These are phyloP conservation scores for Chamaecrista fasciculata DNA, from an alignment of 306 rosid genomes.

Conservation along the genomic window DNA sequence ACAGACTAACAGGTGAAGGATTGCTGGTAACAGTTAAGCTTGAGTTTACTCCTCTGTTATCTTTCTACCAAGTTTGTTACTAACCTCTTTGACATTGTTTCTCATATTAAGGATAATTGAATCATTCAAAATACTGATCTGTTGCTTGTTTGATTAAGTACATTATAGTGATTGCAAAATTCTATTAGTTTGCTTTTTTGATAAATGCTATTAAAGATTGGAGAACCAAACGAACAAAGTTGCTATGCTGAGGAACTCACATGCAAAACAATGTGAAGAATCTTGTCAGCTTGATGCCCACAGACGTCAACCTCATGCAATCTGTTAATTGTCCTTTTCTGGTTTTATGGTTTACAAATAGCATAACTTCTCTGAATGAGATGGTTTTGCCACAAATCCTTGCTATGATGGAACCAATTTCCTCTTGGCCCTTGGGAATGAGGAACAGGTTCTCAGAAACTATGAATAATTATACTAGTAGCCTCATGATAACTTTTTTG, in stretches of 20 bases:
- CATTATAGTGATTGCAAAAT: no score
- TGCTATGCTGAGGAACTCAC: constrained; percentile 61
- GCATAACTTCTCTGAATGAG: constrained; percentile 63
- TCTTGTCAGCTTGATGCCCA: constrained; percentile 77
- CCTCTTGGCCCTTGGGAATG: constrained; percentile 58
- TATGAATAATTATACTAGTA: constrained; percentile 57
- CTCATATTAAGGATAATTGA: no score
- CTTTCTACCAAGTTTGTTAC: constrained; percentile 5
- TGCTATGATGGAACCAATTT: constrained; percentile 56
- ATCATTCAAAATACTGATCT: background rate
- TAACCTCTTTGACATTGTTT: no score
- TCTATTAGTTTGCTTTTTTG: constrained; percentile 16
- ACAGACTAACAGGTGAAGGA: background rate
- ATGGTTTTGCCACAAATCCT: constrained; percentile 53
- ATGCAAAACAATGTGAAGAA: constrained; percentile 81
- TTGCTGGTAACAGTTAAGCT: constrained; percentile 9
- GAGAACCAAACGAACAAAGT: constrained; percentile 82
- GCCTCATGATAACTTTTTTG: constrained; percentile 69
- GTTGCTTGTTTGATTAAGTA: constrained; percentile 13
- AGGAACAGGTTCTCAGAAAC: constrained; percentile 69
- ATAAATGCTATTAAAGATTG: constrained; percentile 74
- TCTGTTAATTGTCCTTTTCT: constrained; percentile 57
- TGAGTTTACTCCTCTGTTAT: background rate
- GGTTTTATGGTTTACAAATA: constrained; percentile 72
- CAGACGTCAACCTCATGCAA: constrained; percentile 72